Conservation (phyloP, 192 early-diverging fungal genomes). For the Pilobolus umbonatus region DNA sequence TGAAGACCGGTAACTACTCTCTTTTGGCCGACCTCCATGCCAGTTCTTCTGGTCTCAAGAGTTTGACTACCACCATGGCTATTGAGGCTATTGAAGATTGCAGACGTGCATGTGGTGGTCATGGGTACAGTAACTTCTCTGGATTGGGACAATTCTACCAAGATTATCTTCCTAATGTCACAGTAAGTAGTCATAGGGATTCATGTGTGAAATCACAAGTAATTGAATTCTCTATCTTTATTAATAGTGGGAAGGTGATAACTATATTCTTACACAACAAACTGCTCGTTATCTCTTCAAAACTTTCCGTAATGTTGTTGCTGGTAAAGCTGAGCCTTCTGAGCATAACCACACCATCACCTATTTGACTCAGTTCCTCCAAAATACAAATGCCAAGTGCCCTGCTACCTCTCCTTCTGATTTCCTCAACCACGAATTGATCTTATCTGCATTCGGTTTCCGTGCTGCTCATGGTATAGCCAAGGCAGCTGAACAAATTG, state of each 20-base stretch:
- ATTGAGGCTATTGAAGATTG: slow-evolving; percentile 71
- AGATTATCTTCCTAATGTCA: slow-evolving; percentile 70
- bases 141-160: slow-evolving; percentile 64
- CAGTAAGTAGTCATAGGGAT: slow-evolving; percentile 19
- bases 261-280: slow-evolving; percentile 84
- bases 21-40: slow-evolving; percentile 72
- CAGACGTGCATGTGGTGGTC: slow-evolving; percentile 71
- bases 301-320: slow-evolving; percentile 53
- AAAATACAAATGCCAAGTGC: slow-evolving; percentile 57
- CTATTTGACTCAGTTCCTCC: slow-evolving; percentile 45
- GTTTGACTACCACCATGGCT: slow-evolving; percentile 63
- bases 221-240: not conserved
- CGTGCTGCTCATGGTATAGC: slow-evolving; percentile 64
- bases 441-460: slow-evolving; percentile 70
- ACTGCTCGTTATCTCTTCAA: slow-evolving; percentile 75
- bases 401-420: slow-evolving; percentile 45
- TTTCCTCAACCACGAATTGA: slow-evolving; percentile 54
- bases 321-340: slow-evolving; percentile 41
- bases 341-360: slow-evolving; percentile 41
- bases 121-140: slow-evolving; percentile 72
- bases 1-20: slow-evolving; percentile 56
- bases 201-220: not conserved
- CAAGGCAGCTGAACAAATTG: slow-evolving; percentile 58
- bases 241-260: slow-evolving; percentile 70
- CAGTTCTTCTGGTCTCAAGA: slow-evolving; percentile 68